Conservation (phyloP, 768 basidiomycete species). For the Boletus barrowsii region DNA sequence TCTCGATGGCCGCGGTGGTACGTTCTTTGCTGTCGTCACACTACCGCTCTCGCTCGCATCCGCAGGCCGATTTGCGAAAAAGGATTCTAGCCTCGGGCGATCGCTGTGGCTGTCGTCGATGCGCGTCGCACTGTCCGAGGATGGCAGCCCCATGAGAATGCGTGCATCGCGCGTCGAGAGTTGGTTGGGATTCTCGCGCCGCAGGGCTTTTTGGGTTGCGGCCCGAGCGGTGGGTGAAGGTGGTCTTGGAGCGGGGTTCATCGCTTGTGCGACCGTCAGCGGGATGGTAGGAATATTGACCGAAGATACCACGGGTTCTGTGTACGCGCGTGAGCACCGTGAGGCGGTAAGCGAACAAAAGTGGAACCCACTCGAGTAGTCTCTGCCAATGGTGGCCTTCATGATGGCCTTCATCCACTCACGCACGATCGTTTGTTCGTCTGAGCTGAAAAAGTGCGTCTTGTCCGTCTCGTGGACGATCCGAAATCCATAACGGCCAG, state of each 20-base stretch:
- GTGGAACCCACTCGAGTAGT: slow-evolving; percentile 76
- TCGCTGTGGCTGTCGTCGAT: slow-evolving; percentile 35
- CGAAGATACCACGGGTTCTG: slow-evolving; percentile 93
- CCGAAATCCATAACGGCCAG: slow-evolving; percentile 93
- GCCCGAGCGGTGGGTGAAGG: slow-evolving; percentile 87
- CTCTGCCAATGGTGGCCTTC: slow-evolving; percentile 95
- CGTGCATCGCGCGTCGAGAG: slow-evolving; percentile 78
- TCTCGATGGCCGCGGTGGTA: slow-evolving; percentile 67
- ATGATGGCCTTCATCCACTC: slow-evolving; percentile 99
- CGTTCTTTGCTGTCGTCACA: slow-evolving; percentile 12
- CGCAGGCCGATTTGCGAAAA: slow-evolving; percentile 45
- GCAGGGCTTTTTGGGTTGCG: slow-evolving; percentile 82
- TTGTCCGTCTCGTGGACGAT: slow-evolving; percentile 87
- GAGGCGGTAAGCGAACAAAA: background rate
- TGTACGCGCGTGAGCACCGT: slow-evolving; percentile 1
- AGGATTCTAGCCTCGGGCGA: slow-evolving; percentile 50
- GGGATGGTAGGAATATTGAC: slow-evolving; percentile 97
- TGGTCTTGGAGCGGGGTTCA: slow-evolving; percentile 94
- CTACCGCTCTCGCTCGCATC: slow-evolving; percentile 21
- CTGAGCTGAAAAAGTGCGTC: slow-evolving; percentile 88
- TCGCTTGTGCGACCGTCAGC: slow-evolving; percentile 88
- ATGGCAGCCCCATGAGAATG: slow-evolving; percentile 63
- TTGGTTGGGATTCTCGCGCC: slow-evolving; percentile 81
- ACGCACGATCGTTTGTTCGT: slow-evolving; percentile 80
- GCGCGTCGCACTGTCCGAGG: slow-evolving; percentile 22